Base-by-base conservation (phyloP, 148 eudicot genomes). In the Suaeda aralocaspica region DNA sequence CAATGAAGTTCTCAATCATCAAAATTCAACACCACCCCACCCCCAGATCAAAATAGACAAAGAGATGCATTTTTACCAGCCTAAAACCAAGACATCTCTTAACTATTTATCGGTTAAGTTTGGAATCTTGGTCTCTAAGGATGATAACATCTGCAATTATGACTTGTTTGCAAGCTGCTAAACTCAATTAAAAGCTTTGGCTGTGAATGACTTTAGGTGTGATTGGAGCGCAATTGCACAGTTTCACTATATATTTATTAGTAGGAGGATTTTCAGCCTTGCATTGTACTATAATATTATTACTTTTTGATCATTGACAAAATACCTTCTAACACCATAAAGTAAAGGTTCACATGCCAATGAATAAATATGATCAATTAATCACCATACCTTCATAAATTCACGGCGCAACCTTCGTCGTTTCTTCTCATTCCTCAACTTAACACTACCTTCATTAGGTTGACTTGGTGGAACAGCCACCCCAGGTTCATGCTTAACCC, bases 391-490 rank as follows among this genome's bases (percentile, higher is more conserved):
- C 96, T 79, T 62, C 65, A 91, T 77, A 80, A 94, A 94, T 46
- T 84, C 87, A 44, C 84, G 88, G 58, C 66, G 84, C 75, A 75
- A 90, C 63, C 84, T 86, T 36, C 84, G 80, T 30, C 97, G 82
- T 78, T 94, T 91, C 82, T 86, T 91, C 74, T 87, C 99, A 59
- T 85, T 87, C 79, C 99, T 86, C 26, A 76, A 80, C 81, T 94
- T 94, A 66, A 91, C 90, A 71, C 97, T 94, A 63, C 96, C 96
- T 76, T 83, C 80, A 75, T 91, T 94, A 31, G 99, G 97, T 57
- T 91, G 88, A 63, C 88, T 91, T 11, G 90, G 84, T 69, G 80
- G 82, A 63, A 91, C 72, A 48, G 88, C 87, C 77, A 89, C 86
- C 70, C 88, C 88, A 67, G 90, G 87, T 52, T 79, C 86, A 70